Base-by-base conservation (phyloP, 306 rosid genomes). In the Lithocarpus polystachyus region DNA sequence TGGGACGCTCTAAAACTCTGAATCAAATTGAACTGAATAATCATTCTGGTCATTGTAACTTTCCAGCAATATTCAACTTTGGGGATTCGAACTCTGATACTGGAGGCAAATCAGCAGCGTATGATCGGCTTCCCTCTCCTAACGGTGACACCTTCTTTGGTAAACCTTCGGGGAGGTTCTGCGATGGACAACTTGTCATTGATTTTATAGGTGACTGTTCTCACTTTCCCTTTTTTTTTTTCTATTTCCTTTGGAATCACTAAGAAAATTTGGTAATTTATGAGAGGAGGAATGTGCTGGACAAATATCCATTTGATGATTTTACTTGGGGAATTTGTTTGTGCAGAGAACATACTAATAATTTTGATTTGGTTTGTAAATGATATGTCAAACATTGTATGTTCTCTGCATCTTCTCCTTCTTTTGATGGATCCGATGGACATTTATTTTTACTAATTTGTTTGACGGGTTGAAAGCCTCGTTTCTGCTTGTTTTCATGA, bases 1-100 rank as follows among this genome's bases (percentile, higher is more conserved):
- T 75, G 15, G 68, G 57, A 12, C 83, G 77, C 74, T 68, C 67
- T 14, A 33, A 7, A 23, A 55, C 19, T 70, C 57, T 40, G 0
- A 33, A 54, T 35, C 68, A 51, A 71, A 29, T 64, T 37, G 13
- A 26, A 17, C 18, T 64, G 11, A 33, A 37, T 53, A 33, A 26
- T 64, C 26, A 60, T 62, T 57, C 69, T 37, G 68, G 53, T 1
- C 28, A 6, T 26, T 80, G 83, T 55, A 5, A 33, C 37, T 80
- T 80, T 23, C 79, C 83, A 52, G 83, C 83, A 35, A 35, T 80
- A 23, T 80, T 80, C 83, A 80, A 80, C 79, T 80, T 80, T 19
- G 83, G 83, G 15, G 83, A 80, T 56, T 80, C 83, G 19, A 80
- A 80, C 35, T 80, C 79, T 48, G 79, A 80, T 0, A 80, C 83